A percentile compares a stretch with the other conserved stretches of the same genome.
Conservation (phyloP, 2,329 filamentous ascomycete genomes). For the Macroventuria anomochaeta region DNA sequence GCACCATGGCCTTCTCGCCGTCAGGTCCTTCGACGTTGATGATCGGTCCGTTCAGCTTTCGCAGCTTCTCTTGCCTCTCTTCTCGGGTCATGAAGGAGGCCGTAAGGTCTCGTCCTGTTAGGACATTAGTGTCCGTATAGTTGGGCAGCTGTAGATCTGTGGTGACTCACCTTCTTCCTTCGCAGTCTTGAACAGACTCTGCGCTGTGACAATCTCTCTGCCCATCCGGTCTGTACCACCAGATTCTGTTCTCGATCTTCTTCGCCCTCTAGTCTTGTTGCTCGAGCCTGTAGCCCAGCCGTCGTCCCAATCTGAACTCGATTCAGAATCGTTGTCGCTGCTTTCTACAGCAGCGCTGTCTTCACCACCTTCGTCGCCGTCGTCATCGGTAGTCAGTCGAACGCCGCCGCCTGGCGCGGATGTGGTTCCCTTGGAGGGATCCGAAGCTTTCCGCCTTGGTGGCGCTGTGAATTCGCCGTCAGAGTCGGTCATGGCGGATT, state of each 20-base stretch:
- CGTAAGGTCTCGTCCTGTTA: slow-evolving; percentile 55
- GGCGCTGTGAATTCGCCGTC: slow-evolving; percentile 10
- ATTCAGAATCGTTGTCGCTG: slow-evolving; percentile 67
- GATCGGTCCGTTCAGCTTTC: slow-evolving; percentile 70
- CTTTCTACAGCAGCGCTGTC: slow-evolving; percentile 67
- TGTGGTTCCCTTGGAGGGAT: slow-evolving; percentile 49
- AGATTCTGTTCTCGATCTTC: slow-evolving; percentile 44
- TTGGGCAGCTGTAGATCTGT: background rate
- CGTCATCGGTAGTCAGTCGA: slow-evolving; percentile 60
- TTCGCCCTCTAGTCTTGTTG: slow-evolving; percentile 49
- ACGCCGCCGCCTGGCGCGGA: slow-evolving; percentile 57
- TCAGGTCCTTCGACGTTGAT: slow-evolving; percentile 69
- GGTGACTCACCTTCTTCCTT: slow-evolving; percentile 75
- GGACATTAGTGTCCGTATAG: slow-evolving; percentile 16
- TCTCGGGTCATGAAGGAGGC: slow-evolving; percentile 64
- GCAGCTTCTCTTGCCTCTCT: slow-evolving; percentile 16
- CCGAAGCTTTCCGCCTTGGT: slow-evolving; percentile 56
- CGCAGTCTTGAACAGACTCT: slow-evolving; percentile 73
- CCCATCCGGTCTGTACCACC: slow-evolving; percentile 46
- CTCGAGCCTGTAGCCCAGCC: slow-evolving; percentile 49
- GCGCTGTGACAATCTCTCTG: slow-evolving; percentile 52
- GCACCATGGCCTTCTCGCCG: slow-evolving; percentile 60
- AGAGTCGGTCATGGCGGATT: slow-evolving; percentile 17
- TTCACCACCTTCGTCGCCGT: slow-evolving; percentile 62
- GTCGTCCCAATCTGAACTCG: slow-evolving; percentile 70